Evolutionary conservation across 345 rosid genomes (phyloP).

Genomic region (Aquilaria yunnanensis): DNA sequence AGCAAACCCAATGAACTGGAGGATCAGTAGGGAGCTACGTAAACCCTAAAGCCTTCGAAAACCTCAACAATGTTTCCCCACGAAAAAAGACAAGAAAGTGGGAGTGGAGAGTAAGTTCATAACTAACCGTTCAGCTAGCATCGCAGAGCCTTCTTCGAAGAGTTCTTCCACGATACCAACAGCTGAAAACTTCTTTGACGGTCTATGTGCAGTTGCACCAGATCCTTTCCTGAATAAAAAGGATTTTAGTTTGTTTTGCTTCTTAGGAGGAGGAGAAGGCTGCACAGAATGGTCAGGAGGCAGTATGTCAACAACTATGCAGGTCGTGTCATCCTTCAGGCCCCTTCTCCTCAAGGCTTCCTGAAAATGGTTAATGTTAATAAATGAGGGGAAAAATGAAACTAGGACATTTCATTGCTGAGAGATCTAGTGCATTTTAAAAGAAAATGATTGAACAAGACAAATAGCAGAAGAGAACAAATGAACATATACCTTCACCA

Average conservation of each 20-base stretch:
- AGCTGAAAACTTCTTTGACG: slow-evolving; percentile 61
- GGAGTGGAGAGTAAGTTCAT: background rate
- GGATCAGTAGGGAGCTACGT: background rate
- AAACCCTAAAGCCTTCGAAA: background rate
- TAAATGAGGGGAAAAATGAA: background rate
- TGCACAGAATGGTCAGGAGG: slow-evolving; percentile 54
- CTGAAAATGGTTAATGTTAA: slow-evolving; percentile 25
- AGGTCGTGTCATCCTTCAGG: slow-evolving; percentile 87
- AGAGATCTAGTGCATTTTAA: background rate
- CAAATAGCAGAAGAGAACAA: background rate
- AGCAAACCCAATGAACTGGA: background rate
- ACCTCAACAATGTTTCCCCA: background rate
- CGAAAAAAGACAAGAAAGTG: too few relatives aligned
- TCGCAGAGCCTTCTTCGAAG: slow-evolving; percentile 95
- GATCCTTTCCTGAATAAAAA: slow-evolving; percentile 55
- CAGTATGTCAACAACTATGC: slow-evolving; percentile 83
- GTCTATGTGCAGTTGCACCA: slow-evolving; percentile 40
- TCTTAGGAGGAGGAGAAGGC: slow-evolving; percentile 43
- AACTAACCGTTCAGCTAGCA: slow-evolving; percentile 82
- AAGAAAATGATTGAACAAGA: background rate
- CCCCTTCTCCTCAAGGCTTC: slow-evolving; percentile 81
- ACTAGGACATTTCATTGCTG: background rate
- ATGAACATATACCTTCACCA: slow-evolving; percentile 62
- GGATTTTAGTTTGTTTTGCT: slow-evolving; percentile 49
- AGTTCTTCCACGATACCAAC: slow-evolving; percentile 82